These are phyloP conservation scores for Boletus subparvulus DNA, from an alignment of 768 basidiomycete species.

Conservation along the genomic window DNA sequence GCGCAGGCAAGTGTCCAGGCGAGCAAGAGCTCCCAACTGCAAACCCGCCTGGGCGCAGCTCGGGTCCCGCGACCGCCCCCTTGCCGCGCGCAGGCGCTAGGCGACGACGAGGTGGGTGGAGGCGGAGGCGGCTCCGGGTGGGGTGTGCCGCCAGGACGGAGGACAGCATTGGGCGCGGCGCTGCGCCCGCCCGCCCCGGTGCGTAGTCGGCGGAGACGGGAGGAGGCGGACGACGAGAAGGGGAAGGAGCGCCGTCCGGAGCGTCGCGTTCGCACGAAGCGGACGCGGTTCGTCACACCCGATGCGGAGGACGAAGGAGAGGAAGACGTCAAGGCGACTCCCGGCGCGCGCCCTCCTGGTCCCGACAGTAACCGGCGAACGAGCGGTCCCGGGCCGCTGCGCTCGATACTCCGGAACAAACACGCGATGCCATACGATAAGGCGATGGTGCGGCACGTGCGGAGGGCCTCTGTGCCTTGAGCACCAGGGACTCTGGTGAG, in stretches of 20 bases:
- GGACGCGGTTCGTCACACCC: constrained; percentile 14
- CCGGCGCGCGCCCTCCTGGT: not conserved
- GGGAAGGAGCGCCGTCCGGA: not conserved
- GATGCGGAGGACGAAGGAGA: not conserved
- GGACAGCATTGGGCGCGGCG: not conserved
- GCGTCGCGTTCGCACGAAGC: not conserved
- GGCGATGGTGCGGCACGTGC: not conserved
- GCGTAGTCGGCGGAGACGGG: not conserved
- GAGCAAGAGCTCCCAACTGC: not conserved
- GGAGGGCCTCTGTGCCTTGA: constrained; percentile 11
- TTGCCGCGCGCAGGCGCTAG: not conserved
- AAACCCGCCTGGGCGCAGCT: not conserved
- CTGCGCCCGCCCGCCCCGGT: not conserved
- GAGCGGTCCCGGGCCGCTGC: constrained; percentile 2
- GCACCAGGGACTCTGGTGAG: not conserved
- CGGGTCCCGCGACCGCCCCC: not conserved
- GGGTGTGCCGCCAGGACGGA: not conserved
- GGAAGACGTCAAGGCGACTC: no score
- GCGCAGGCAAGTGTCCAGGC: constrained; percentile 8
- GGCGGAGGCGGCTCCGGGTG: not conserved
- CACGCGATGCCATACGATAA: constrained; percentile 11
- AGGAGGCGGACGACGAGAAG: not conserved
- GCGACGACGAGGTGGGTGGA: not conserved
- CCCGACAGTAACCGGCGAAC: not conserved
- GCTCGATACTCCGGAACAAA: constrained; percentile 18